phyloP scores from a whole-genome alignment of 2,329 filamentous ascomycete species.

The Clonostachys rhizophaga region DNA sequence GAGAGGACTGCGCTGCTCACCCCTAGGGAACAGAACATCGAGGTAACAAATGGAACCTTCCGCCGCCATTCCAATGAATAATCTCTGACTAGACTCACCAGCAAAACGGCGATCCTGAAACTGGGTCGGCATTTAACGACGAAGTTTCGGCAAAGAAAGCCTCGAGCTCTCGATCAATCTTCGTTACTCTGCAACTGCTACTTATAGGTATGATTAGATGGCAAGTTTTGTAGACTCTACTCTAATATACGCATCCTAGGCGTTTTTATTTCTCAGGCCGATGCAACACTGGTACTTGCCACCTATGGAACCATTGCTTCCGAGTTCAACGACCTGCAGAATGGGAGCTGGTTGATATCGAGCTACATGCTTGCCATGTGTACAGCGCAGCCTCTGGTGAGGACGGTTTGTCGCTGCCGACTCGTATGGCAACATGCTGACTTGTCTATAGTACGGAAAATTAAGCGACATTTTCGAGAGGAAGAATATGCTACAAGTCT shows the following conservation, averaged over 20 bases:
- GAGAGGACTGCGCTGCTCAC: too few relatives aligned
- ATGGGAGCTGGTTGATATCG: constrained; percentile 38
- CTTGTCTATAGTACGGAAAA: constrained; percentile 52
- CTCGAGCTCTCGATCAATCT: too few relatives aligned
- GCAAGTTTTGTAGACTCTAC: too few relatives aligned
- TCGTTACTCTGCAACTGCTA: too few relatives aligned
- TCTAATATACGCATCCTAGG: constrained; percentile 5
- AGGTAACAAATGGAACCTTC: too few relatives aligned
- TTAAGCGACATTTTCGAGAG: constrained; percentile 68
- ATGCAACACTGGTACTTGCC: constrained; percentile 60
- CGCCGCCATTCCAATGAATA: too few relatives aligned
- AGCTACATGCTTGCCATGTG: constrained; percentile 22
- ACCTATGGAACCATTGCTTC: constrained; percentile 60
- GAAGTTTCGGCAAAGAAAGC: too few relatives aligned
- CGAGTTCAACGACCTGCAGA: constrained; percentile 50
- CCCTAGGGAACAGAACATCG: too few relatives aligned
- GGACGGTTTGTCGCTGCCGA: background rate
- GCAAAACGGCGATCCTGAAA: too few relatives aligned
- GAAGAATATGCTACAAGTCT: constrained; percentile 59
- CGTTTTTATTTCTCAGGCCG: constrained; percentile 63
- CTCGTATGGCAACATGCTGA: background rate
- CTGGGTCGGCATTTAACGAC: too few relatives aligned
- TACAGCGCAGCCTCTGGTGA: constrained; percentile 34
- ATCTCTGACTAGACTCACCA: too few relatives aligned
- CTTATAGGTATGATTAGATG: too few relatives aligned